phyloP scores from a whole-genome alignment of 1,139 yeast species.

The Taiozyma onychis region DNA sequence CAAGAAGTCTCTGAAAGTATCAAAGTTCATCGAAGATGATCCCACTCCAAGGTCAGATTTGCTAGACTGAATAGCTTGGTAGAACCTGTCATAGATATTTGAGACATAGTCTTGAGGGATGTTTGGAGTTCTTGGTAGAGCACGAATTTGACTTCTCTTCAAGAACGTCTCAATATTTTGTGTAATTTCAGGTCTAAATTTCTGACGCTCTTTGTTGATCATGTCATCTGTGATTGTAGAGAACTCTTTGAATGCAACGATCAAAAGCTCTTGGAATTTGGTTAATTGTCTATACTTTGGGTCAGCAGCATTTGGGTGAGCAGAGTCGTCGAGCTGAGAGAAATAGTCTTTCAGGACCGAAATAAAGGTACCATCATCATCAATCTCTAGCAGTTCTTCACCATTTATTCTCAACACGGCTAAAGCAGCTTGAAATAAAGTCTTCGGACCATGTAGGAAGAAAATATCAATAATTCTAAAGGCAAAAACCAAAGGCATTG shows the following conservation, averaged over 20 bases:
- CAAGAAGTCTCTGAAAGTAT: conserved; percentile 68
- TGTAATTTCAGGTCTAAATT: conserved; percentile 70
- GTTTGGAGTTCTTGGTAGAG: conserved; percentile 67
- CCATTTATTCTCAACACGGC: conserved; percentile 86
- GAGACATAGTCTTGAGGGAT: conserved; percentile 55
- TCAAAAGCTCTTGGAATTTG: conserved; percentile 83
- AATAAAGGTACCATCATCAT: conserved; percentile 91
- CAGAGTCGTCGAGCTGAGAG: conserved; percentile 69
- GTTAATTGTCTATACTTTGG: conserved; percentile 64
- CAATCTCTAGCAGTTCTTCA: conserved; percentile 69
- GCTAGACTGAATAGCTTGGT: conserved; percentile 63
- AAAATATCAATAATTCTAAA: conserved; percentile 88
- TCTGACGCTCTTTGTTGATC: conserved; percentile 63
- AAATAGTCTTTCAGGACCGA: conserved; percentile 81
- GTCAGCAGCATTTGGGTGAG: conserved; percentile 68
- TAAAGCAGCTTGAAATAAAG: conserved; percentile 87
- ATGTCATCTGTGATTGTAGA: conserved; percentile 70
- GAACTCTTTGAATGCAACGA: conserved; percentile 90
- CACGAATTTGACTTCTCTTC: conserved; percentile 84
- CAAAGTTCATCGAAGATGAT: conserved; percentile 68
- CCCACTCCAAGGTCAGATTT: conserved; percentile 68
- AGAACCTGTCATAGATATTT: conserved; percentile 78
- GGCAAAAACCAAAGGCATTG: conserved; percentile 94
- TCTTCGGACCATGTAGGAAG: conserved; percentile 84
- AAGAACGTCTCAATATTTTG: conserved; percentile 87